Evolutionary conservation across 2,329 filamentous ascomycete species (phyloP), one percentile per base, ranked within the genome.

Genomic region (Fusarium foetens): DNA sequence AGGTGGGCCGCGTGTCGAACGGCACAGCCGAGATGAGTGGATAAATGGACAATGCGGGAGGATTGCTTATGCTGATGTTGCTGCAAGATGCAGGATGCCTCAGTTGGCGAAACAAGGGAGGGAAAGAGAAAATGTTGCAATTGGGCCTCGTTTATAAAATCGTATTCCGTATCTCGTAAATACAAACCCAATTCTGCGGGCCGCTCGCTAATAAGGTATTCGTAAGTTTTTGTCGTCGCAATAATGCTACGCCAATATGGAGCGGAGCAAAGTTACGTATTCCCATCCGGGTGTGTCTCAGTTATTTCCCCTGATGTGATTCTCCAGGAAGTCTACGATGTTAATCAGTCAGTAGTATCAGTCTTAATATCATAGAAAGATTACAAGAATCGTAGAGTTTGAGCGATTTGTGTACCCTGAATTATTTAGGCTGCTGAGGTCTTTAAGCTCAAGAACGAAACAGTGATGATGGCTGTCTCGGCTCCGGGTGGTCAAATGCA

Each of bases 131-230:
- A 31, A 52, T 46, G 33, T 63, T 63, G 19, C 63, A 58, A 53
- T 66, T 65, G 49, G 49, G 27, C 42, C 38, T 58, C 45, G 41
- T 58, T 49, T 23, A 19, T 31, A 35, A 49, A 63, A 39, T 66
- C 63, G 61, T 66, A 66, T 35, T 31, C 63, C 63, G 63, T 67
- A 67, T 66, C 45, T 33, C 43, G 27, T 33, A 63, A 63, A 46
- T 17, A 53, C 12, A 67, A 67, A 61, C 41, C 49, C 36, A 67
- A 67, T 67, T 48, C 23, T 23, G 36, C 53, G 39, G 63, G 35
- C 55, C 54, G 39, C 33, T 33, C 42, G n/a, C 53, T 42, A 52
- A 53, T 21, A 63, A 45, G 36, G n/a, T 39, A 43, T 21, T 41
- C 39, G 35, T 51, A 49, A 43, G 35, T 12, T 35, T 29, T 6